Conservation (phyloP, 352 stramenopile species). For the Phytopythium mirpurense region DNA sequence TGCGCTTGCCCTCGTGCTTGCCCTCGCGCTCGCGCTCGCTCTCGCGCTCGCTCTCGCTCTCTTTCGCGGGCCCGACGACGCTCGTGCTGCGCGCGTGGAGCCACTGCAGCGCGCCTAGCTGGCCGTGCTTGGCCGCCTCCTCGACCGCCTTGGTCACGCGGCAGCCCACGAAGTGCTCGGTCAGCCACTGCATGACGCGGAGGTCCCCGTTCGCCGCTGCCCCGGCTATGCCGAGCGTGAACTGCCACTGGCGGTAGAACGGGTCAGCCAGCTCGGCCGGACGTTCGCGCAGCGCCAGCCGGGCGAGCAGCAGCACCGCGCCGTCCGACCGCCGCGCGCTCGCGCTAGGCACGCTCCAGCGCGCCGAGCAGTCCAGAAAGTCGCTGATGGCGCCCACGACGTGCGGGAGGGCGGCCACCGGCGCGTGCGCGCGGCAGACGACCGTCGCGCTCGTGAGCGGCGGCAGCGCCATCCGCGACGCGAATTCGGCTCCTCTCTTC, state of each 20-base stretch:
- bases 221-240: constrained; percentile 14
- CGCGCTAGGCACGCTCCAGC: constrained; percentile 22
- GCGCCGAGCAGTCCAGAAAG: constrained; percentile 23
- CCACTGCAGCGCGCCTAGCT: constrained; percentile 22
- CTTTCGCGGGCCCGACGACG: background rate
- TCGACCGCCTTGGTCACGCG: constrained; percentile 24
- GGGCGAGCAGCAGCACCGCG: constrained; percentile 16
- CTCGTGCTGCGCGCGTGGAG: constrained; percentile 7
- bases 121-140: constrained; percentile 22
- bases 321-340: constrained; percentile 19
- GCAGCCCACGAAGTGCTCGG: constrained; percentile 12
- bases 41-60: background rate
- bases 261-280: constrained; percentile 15
- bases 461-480: constrained; percentile 8
- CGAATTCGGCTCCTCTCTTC: background rate
- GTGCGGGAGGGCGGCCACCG: constrained; percentile 18
- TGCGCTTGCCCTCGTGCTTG: too few relatives aligned
- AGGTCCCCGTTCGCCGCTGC: constrained; percentile 18
- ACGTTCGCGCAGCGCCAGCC: constrained; percentile 17
- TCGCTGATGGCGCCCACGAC: constrained; percentile 24
- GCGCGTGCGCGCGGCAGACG: constrained; percentile 18
- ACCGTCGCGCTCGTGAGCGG: constrained; percentile 18
- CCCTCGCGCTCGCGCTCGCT: background rate
- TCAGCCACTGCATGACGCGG: constrained; percentile 17
- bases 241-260: constrained; percentile 20